Base-by-base conservation (phyloP, 1,139 yeast genomes). In the Saccharomyces hybrid region DNA sequence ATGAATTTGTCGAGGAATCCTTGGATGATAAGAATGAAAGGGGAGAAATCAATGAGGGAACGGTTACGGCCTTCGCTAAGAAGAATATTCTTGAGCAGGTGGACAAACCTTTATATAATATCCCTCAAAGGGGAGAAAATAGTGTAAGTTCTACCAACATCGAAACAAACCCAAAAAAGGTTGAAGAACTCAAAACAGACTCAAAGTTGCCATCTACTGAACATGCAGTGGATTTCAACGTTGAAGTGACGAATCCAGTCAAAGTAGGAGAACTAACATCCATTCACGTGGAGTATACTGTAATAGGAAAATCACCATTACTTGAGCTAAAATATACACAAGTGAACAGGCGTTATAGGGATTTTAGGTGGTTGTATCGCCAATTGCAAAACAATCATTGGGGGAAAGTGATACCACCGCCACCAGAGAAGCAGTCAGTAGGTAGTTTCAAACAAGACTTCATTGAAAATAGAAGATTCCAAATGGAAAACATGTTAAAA, bases 341-440 rank as follows among this genome's bases (percentile, higher is more conserved):
- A 23, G 96, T 88, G 0, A 78, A 87, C 4, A 77, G 97, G 65
- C 78, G 97, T 59, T 89, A 89, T 69, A 80, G 83, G 57, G 97
- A 89, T 68, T 89, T 89, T 71, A 75, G 86, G 60, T 75, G 98
- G 98, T 77, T 93, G 27, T 91, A 89, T 70, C 89, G 89, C 63
- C 97, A 93, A 63, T 75, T 93, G 34, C 89, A 88, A 65, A 81
- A 81, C 60, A 88, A 86, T 63, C 90, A 93, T 66, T 96, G 96
- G 31, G 99, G 99, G 0, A 77, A 80, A 56, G 86, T 95, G 47
- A 84, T 95, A 28, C 98, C 99, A 0, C 97, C 99, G 0, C 98
- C 99, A 9, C 99, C 99, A 1, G 88, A 89, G 42, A 95, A 95
- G 67, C 98, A 93, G 70, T 88, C 89, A 0, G 86, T 91, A 56